These are phyloP conservation scores for Fusarium incarnatum DNA, from an alignment of 2,329 filamentous ascomycete species.

Conservation along the genomic window DNA sequence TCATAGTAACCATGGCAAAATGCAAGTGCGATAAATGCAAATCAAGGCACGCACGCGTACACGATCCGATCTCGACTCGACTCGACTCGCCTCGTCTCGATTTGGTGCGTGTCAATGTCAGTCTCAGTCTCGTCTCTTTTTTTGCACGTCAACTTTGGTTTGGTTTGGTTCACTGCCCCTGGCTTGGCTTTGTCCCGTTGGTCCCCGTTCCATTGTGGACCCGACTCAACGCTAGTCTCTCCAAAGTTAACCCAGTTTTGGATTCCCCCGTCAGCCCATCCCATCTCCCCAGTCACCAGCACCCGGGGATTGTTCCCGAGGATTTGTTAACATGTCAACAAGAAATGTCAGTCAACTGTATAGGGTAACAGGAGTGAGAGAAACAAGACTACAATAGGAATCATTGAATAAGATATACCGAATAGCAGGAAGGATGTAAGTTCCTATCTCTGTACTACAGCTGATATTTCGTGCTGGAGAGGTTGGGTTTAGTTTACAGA, in stretches of 20 bases:
- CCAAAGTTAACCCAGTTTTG: conserved; percentile 25
- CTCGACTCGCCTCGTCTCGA: conserved; percentile 19
- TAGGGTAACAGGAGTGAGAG: conserved; percentile 21
- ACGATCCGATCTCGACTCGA: conserved; percentile 23
- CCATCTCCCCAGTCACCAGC: conserved; percentile 26
- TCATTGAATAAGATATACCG: neutral
- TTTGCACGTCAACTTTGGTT: conserved; percentile 20
- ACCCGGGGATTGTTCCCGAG: conserved; percentile 35
- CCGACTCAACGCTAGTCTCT: conserved; percentile 17
- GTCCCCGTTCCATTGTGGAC: conserved; percentile 38
- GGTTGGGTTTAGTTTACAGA: neutral
- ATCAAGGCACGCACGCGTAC: conserved; percentile 28
- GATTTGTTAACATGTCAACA: conserved; percentile 20
- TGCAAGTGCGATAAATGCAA: conserved; percentile 4
- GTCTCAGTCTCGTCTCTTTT: conserved; percentile 25
- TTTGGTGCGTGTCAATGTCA: conserved; percentile 18
- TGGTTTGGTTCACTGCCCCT: conserved; percentile 17
- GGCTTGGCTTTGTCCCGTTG: conserved; percentile 28
- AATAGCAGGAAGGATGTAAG: neutral
- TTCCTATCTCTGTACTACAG: neutral
- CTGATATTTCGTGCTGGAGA: neutral
- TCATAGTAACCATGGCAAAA: conserved; percentile 18
- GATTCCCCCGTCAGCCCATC: conserved; percentile 18
- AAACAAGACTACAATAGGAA: neutral
- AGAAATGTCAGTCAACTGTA: neutral